Evolutionary conservation across 2,329 filamentous ascomycete genomes (phyloP), one percentile per base, ranked within the genome.

Genomic region (Coniochaeta sp.): DNA sequence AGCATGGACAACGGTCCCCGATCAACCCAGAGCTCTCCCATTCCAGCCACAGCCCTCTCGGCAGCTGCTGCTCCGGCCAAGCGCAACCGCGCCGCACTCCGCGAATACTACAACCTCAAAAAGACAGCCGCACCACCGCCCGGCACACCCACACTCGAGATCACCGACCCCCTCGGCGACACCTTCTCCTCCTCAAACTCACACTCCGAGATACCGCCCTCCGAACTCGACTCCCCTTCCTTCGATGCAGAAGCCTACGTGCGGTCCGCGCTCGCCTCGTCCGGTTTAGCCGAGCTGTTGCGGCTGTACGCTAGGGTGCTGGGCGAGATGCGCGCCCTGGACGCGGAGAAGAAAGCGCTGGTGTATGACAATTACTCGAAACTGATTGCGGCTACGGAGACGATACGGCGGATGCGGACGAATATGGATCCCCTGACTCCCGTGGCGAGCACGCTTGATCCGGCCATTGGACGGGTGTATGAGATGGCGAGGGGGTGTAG

Each of bases 351-450:
- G 74, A 99, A 99, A 76, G 93, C 93, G 1, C 77, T 99, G 63
- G 95, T 99, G 5, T 99, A 99, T 73, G 93, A 99, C 73, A 99
- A 99, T 72, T 99, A 98, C 74, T 95, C 89, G 67, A 98, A 98
- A 76, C 77, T 99, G 66, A 97, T 99, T 66, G 85, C 89, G n/a
- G 95, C 95, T 1, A 97, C 96, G 12, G 93, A 96, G 74, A 98
- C 93, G 3, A 99, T 99, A 69, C 84, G 73, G 1, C 54, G 86
- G 79, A 93, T 95, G 90, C 81, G 90, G 61, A 81, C 84, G 34
- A 91, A 87, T 64, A 93, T 93, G 89, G 89, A 92, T 67, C 89
- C 89, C 3, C 71, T 92, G 55, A 89, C 88, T 62, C 88, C 89
- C 1, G 86, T 89, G 73, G 89, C 87, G 1, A 86, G 85, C 54